phyloP scores from a whole-genome alignment of 108 stramenopile species.

The Conticribra guillardii region DNA sequence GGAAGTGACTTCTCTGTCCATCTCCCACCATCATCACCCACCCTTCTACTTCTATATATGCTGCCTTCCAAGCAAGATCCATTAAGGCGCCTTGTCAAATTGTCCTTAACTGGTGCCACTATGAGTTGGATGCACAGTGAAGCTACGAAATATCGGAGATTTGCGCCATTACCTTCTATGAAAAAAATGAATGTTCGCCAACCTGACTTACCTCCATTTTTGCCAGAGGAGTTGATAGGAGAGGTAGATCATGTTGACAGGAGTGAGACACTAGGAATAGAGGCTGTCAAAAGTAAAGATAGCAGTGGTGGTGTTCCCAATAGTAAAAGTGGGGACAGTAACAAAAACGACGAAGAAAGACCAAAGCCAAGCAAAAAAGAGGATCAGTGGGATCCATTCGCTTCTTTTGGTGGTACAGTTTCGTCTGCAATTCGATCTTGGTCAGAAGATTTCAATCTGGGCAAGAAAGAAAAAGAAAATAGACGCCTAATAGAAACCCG shows the following conservation, averaged over 20 bases:
- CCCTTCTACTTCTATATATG: conserved; percentile 62
- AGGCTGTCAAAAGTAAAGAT: background rate
- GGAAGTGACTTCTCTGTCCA: conserved; percentile 73
- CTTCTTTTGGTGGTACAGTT: conserved; percentile 43
- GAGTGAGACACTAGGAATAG: background rate
- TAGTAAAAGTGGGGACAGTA: too few species aligned
- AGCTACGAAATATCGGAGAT: conserved; percentile 59
- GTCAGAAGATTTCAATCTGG: conserved; percentile 37
- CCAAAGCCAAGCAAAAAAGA: background rate
- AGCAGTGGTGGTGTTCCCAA: background rate
- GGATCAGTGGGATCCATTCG: conserved; percentile 48
- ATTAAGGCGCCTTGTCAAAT: conserved; percentile 21
- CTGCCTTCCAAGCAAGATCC: conserved; percentile 53
- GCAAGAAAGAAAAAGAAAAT: conserved; percentile 10
- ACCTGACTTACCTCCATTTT: conserved; percentile 73
- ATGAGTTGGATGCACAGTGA: conserved; percentile 79
- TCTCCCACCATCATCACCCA: conserved; percentile 76
- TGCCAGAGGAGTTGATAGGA: conserved; percentile 64
- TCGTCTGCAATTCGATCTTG: conserved; percentile 41
- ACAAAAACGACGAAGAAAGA: background rate
- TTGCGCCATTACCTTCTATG: conserved; percentile 62
- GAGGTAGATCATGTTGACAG: conserved; percentile 30
- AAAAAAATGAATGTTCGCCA: conserved; percentile 46
- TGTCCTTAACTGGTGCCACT: conserved; percentile 52
- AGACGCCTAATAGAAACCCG: conserved; percentile 42